These are phyloP conservation scores for Kwoniella sp. DNA, from an alignment of 768 basidiomycete genomes.

Conservation along the genomic window DNA sequence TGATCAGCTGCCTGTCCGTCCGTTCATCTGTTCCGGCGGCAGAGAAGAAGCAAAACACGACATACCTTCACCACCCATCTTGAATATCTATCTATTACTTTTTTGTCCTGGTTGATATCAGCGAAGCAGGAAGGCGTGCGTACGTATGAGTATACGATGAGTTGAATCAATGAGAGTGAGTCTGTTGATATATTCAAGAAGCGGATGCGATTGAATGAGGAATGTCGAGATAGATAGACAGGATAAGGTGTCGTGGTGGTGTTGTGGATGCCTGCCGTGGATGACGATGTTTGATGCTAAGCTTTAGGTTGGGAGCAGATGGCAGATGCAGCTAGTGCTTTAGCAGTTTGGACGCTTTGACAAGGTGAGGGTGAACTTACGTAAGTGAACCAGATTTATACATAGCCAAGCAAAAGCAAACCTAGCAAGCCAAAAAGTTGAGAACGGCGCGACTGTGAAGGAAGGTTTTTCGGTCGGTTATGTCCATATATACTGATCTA, in stretches of 20 bases:
- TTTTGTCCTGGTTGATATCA: too few relatives aligned
- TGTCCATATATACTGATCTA: too few relatives aligned
- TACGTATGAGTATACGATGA: too few relatives aligned
- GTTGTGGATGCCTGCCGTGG: too few relatives aligned
- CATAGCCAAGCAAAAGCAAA: not conserved
- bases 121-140: too few relatives aligned
- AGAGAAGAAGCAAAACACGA: not conserved
- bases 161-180: too few relatives aligned
- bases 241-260: not conserved
- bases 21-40: too few relatives aligned
- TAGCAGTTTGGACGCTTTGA: not conserved
- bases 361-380: not conserved
- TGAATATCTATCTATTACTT: constrained; percentile 12
- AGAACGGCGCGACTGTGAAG: not conserved
- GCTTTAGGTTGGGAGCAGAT: not conserved
- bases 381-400: not conserved
- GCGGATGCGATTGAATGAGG: constrained; percentile 2
- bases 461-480: constrained; percentile 2
- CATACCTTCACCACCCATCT: constrained; percentile 54
- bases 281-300: constrained; percentile 13
- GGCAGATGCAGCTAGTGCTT: not conserved
- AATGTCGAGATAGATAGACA: constrained; percentile 1
- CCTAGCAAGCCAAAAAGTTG: not conserved
- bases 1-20: constrained; percentile 11
- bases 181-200: not conserved